Evolutionary conservation across 805 yeast species (phyloP), one percentile per base, ranked within the genome.

Genomic region (Wickerhamomyces strasburgensis): DNA sequence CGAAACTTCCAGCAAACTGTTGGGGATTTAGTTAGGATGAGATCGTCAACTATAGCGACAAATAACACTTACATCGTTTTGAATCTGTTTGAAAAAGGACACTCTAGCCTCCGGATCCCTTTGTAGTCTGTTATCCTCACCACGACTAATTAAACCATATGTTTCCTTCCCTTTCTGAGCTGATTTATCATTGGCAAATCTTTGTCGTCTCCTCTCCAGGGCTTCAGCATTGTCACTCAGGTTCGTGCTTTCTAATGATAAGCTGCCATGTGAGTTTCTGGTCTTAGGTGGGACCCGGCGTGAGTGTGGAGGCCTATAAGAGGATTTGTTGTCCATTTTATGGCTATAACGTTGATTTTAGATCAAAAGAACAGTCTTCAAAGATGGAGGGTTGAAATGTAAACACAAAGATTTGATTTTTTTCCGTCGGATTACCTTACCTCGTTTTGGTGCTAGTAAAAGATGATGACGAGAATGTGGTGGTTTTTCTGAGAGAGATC

Each of bases 111-210:
- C 34, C 3, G 61, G 62, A 47, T 71, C 70, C 4, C 57, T 49
- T 47, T 70, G 78, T 29, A 80, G 60, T 27, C 72, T 52, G 35
- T 51, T 52, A 38, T 72, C 78, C 30, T 72, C 79, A 1, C 85
- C 84, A 39, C 86, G 60, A 44, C 85, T 80, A 6, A 78, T 56
- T 34, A 75, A 60, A 0, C 85, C 84, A 43, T 67, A 75, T 6
- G 61, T 67, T 14, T 45, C 44, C 26, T 45, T 35, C 13, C 52
- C 49, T 19, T 46, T 47, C 3, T 41, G 34, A 6, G 53, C 49
- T 5, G 59, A n/a, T n/a, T n/a, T n/a, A n/a, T n/a, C 54, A 0
- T 40, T 41, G 5, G 46, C 35, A 39, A 72, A 70, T 39, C 67
- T 54, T 10, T 47, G 47, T 34, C 48, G 49, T 33, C 75, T 55